phyloP scores from a whole-genome alignment of 306 rosid genomes.

The Cicer judaicum region DNA sequence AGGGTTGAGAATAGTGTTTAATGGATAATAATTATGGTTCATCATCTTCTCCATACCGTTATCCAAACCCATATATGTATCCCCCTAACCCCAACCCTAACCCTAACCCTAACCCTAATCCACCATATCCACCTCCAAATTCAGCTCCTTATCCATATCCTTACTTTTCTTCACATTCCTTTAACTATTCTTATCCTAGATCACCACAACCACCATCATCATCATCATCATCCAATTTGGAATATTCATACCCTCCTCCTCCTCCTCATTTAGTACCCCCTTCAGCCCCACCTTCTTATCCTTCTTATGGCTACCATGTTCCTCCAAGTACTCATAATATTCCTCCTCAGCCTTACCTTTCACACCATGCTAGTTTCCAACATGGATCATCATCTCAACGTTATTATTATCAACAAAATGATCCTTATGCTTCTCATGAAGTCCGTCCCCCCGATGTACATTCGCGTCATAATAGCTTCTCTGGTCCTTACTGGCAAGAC shows the following conservation, averaged over 20 bases:
- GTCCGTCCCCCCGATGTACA: constrained; percentile 41
- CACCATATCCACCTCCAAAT: constrained; percentile 55
- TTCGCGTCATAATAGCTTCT: constrained; percentile 57
- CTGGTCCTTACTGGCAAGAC: constrained; percentile 52
- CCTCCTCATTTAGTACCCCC: constrained; percentile 7
- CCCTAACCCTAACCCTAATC: constrained; percentile 45
- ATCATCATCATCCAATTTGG: constrained; percentile 17
- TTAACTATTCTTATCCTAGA: constrained; percentile 53
- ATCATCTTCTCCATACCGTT: constrained; percentile 46
- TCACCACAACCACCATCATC: constrained; percentile 8
- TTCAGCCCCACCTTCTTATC: constrained; percentile 41
- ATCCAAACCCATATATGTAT: constrained; percentile 51
- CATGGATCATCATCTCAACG: constrained; percentile 58
- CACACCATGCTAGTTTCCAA: constrained; percentile 64
- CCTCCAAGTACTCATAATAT: constrained; percentile 41
- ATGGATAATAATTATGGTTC: constrained; percentile 57
- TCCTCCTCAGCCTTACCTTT: constrained; percentile 56
- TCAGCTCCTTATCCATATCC: constrained; percentile 51
- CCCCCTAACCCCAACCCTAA: constrained; percentile 42
- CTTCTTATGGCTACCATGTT: constrained; percentile 56
- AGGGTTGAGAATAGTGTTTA: constrained; percentile 26
- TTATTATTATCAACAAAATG: constrained; percentile 55
- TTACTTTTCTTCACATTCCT: constrained; percentile 48
- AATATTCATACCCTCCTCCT: constrained; percentile 46
- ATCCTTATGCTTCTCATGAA: constrained; percentile 49